Base-by-base conservation (phyloP, 805 yeast species). In the Ogataea populi-albae region DNA sequence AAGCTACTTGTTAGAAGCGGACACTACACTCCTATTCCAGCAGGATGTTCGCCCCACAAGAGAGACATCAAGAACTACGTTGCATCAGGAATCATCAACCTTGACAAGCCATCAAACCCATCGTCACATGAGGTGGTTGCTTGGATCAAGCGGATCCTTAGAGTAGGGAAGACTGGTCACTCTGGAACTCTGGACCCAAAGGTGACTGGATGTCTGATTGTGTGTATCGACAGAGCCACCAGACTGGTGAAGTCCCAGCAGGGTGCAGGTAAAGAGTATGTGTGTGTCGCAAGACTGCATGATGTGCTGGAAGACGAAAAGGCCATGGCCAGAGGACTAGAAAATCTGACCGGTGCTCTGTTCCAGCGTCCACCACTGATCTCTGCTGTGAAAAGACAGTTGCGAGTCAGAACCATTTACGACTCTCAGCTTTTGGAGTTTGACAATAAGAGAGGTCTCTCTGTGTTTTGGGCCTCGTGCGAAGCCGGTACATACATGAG, bases 401-500 rank as follows among this genome's bases (percentile, higher is more conserved):
- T 93, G 65, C 86, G 98, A 75, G 96, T 93, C 45, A 81, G 98
- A 69, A 93, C 97, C 47, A 89, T 93, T 61, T 93, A 93, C 66
- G 98, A 93, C 61, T 86, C 96, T 46, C 88, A 91, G 49, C 74
- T 93, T 62, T 79, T 93, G 56, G 98, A 93, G 69, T 93, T 93
- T 59, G 98, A 89, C 69, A 85, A 88, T 68, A 89, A 93, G 69
- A 83, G 98, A 67, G 91, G 93, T 54, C 75, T 93, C 45, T 95
- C 95, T 71, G 98, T 93, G 23, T 93, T 93, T 73, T 93, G 98
- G 98, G 98, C 98, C 41, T 85, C 95, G 26, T 93, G 98, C 77
- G 98, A 93, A 73, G 98, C 98, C 44, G 98, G 98, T 69, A 93
- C 98, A 43, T 93, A 93, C 70, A 93, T 93, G 96, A 85, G 98